phyloP scores from a whole-genome alignment of 225 moss, liverwort and hornwort genomes.

The Pseudoscleropodium purum region DNA sequence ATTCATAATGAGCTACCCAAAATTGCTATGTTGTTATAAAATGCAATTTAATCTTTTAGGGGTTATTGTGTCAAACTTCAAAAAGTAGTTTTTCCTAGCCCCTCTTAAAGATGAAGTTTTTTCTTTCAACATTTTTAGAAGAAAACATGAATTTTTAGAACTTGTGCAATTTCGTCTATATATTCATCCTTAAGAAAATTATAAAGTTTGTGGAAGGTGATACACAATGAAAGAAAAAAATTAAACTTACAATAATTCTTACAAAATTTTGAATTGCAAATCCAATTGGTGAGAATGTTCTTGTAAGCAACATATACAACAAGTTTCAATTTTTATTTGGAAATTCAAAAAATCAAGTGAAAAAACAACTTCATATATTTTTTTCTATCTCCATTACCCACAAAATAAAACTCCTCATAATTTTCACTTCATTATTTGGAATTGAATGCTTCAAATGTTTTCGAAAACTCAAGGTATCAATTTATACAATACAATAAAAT shows the following conservation, averaged over 20 bases:
- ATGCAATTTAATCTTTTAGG: too few relatives aligned
- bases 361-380: background rate
- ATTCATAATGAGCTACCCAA: too few relatives aligned
- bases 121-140: background rate
- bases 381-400: background rate
- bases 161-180: background rate
- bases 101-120: background rate
- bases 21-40: too few relatives aligned
- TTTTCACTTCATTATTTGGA: background rate
- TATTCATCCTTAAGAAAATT: background rate
- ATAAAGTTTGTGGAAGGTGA: background rate
- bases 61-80: too few relatives aligned
- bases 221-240: too few relatives aligned
- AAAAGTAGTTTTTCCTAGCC: background rate
- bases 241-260: background rate
- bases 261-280: background rate
- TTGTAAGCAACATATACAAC: background rate
- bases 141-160: background rate
- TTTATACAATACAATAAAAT: background rate
- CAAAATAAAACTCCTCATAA: background rate
- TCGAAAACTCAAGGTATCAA: background rate
- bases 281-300: fast-evolving
- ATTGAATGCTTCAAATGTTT: background rate
- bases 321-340: background rate
- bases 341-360: background rate